Evolutionary conservation across 345 rosid species (phyloP).

Genomic region (Excoecaria agallocha): DNA sequence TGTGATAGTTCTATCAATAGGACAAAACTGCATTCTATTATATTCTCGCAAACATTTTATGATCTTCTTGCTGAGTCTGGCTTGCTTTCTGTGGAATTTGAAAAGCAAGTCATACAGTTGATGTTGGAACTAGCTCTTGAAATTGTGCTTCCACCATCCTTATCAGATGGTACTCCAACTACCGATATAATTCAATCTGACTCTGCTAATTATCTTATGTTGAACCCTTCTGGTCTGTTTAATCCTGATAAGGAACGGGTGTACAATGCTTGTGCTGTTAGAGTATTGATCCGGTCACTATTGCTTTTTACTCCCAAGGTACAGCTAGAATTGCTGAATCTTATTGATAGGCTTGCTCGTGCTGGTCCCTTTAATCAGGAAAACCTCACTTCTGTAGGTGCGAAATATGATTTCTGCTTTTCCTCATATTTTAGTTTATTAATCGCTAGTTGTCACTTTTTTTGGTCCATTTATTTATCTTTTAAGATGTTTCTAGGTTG

Average conservation of each 20-base stretch:
- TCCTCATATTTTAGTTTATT: not conserved
- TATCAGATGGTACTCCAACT: constrained; percentile 48
- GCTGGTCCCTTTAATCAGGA: constrained; percentile 92
- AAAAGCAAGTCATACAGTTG: constrained; percentile 92
- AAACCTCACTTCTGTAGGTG: constrained; percentile 90
- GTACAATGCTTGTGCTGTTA: constrained; percentile 85
- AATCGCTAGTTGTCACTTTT: not conserved
- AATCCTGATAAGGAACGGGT: constrained; percentile 80
- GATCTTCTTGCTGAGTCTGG: constrained; percentile 93
- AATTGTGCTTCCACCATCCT: constrained; percentile 86
- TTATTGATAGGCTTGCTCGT: constrained; percentile 79
- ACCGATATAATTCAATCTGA: constrained; percentile 46
- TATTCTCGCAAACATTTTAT: constrained; percentile 84
- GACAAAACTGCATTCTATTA: constrained; percentile 71
- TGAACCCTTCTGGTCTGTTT: constrained; percentile 56
- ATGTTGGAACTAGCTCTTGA: constrained; percentile 94
- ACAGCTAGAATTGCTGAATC: constrained; percentile 81
- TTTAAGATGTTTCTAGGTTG: constrained; percentile 58
- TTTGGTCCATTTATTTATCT: constrained; percentile 30
- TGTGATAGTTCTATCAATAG: constrained; percentile 74
- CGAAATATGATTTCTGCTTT: constrained; percentile 25
- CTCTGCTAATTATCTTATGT: constrained; percentile 46
- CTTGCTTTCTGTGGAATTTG: constrained; percentile 87
- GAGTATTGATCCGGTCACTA: constrained; percentile 77
- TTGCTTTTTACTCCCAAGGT: constrained; percentile 92